Evolutionary conservation across 352 stramenopile genomes (phyloP).

Genomic region (Phytophthora pinifolia): DNA sequence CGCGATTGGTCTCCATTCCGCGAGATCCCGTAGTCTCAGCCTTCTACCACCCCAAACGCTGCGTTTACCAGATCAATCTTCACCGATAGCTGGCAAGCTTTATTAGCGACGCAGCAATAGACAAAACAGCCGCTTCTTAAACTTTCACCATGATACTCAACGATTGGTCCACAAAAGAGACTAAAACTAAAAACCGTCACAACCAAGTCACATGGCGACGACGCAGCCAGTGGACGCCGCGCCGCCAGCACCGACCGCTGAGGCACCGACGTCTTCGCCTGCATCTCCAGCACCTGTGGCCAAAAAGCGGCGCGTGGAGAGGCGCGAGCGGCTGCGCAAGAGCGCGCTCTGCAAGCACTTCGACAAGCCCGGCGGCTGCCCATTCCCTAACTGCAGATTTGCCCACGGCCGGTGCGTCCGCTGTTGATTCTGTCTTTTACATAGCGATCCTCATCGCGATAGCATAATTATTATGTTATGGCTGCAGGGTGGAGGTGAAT

Average conservation of each 20-base stretch:
- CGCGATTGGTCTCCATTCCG: conserved; percentile 79
- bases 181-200: neutral
- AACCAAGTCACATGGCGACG: conserved; percentile 13
- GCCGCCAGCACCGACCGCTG: conserved; percentile 3
- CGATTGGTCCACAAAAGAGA: conserved; percentile 26
- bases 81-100: neutral
- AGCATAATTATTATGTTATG: conserved; percentile 1
- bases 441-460: neutral
- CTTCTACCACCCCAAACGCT: conserved; percentile 1
- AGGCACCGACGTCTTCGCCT: conserved; percentile 2
- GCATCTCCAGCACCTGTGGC: conserved; percentile 16
- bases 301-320: conserved; percentile 72
- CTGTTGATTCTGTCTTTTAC: neutral
- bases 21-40: conserved; percentile 63
- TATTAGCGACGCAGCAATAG: conserved; percentile 12
- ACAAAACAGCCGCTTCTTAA: conserved; percentile 8
- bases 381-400: conserved; percentile 84
- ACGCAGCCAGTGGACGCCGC: conserved; percentile 8
- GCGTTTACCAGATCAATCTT: conserved; percentile 4
- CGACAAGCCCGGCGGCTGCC: conserved; percentile 79
- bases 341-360: conserved; percentile 86
- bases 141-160: conserved; percentile 3
- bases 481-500: conserved; percentile 45
- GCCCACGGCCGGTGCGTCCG: conserved; percentile 59
- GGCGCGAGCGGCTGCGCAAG: conserved; percentile 70